Conservation (phyloP, 257 asterid genomes). For the Jacaranda mimosifolia region DNA sequence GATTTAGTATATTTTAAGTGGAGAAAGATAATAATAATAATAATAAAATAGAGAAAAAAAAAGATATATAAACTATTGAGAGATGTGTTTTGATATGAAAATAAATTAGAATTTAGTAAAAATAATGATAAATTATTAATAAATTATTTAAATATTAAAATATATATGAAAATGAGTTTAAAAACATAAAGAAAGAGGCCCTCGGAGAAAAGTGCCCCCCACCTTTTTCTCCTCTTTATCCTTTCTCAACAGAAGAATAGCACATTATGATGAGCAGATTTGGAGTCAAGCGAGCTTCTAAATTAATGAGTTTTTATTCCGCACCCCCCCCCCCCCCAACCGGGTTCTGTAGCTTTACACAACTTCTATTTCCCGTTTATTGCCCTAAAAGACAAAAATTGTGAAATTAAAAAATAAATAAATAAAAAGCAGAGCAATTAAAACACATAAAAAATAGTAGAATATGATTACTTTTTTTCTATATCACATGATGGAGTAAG, state of each 20-base stretch:
- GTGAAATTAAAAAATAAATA: not conserved
- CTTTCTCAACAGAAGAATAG: not conserved
- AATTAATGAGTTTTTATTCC: not conserved
- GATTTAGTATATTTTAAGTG: too few relatives aligned
- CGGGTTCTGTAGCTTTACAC: constrained; percentile 33
- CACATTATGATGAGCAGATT: constrained; percentile 17
- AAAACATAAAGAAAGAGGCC: too few relatives aligned
- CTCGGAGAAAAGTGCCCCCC: too few relatives aligned
- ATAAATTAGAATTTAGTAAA: too few relatives aligned
- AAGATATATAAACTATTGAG: too few relatives aligned
- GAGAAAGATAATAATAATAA: too few relatives aligned
- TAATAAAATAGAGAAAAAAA: too few relatives aligned
- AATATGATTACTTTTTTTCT: constrained; percentile 3
- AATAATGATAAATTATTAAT: too few relatives aligned
- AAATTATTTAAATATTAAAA: too few relatives aligned
- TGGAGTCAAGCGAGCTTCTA: constrained; percentile 1
- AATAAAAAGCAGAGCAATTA: not conserved
- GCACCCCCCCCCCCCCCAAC: too few relatives aligned
- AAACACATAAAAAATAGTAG: not conserved
- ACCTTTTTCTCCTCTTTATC: not conserved
- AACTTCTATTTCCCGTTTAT: not conserved
- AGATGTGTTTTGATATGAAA: too few relatives aligned
- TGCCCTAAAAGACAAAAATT: constrained; percentile 34
- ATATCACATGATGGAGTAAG: constrained; percentile 31
- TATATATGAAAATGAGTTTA: too few relatives aligned